Base-by-base conservation (phyloP, 2,329 filamentous ascomycete genomes). In the Monosporascus sp. region DNA sequence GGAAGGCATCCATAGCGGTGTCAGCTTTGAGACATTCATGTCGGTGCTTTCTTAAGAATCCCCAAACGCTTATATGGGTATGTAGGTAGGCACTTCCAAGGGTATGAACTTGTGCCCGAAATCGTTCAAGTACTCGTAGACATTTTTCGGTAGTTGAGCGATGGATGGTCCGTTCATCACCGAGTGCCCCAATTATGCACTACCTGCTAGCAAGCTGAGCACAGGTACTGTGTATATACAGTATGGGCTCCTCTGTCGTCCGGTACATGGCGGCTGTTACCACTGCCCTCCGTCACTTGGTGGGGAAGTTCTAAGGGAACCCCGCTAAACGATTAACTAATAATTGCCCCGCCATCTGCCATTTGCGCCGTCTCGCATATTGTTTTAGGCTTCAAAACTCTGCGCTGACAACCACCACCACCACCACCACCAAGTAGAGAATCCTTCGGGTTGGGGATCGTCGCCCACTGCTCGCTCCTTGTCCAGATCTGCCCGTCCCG, bases 1-100 rank as follows among this genome's bases (percentile, higher is more conserved):
- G 71, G 57, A 84, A 77, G 51, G 77, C 77, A 68, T 96, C 90
- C 90, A 96, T 95, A 54, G 63, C 78, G 50, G 41, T 20, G 39
- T 17, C 25, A 53, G 51, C 38, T 44, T 45, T 45, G 27, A 31
- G 22, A 41, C 44, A 38, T 37, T 38, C 48, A 49, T 54, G 45
- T 50, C 58, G 56, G 38, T 35, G 48, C 41, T 48, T 54, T 31
- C 54, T 50, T 53, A 18, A 15, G 24, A 7, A 36, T 18, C 17
- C 39, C 37, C 14, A 41, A 35, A 41, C 7, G 27, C 31, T 43
- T 24, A 44, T 18, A 39, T 6, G 7, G 7, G 24, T 24, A 24
- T 6, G 37, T 38, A n/a, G 14, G 14, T 18, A 39, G 9, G 17
- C 18, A 20, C 15, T 39, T 39, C 38, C 15, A 18, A n/a, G 38